Evolutionary conservation across 176 grass and related monocot species (phyloP).

Genomic region (Alloteropsis semialata): DNA sequence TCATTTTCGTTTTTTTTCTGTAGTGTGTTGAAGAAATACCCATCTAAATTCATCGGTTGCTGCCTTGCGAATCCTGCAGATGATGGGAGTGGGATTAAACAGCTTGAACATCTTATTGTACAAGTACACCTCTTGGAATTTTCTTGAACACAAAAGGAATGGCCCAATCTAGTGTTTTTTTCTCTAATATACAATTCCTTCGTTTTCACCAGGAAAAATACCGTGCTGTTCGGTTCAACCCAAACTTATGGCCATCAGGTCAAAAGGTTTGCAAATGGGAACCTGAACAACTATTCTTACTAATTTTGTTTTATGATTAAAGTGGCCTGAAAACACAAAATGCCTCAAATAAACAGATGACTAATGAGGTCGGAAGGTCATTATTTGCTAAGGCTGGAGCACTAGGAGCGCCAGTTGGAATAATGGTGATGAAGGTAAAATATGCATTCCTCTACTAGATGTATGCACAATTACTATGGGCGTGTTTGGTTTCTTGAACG

Average conservation of each 20-base stretch:
- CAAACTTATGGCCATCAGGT: constrained; percentile 77
- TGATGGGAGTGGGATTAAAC: constrained; percentile 70
- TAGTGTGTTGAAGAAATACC: constrained; percentile 82
- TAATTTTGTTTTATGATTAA: background rate
- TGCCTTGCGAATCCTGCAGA: constrained; percentile 88
- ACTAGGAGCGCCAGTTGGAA: constrained; percentile 78
- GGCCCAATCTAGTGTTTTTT: background rate
- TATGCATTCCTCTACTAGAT: background rate
- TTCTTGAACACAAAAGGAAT: background rate
- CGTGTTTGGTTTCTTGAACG: too few species aligned
- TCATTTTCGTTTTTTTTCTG: constrained; percentile 1
- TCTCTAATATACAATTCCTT: background rate
- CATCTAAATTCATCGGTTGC: constrained; percentile 86
- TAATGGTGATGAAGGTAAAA: constrained; percentile 81
- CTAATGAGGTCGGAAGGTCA: constrained; percentile 78
- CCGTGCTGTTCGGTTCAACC: constrained; percentile 81
- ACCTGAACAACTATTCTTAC: background rate
- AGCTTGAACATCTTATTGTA: constrained; percentile 75
- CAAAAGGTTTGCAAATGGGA: constrained; percentile 70
- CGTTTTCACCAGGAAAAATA: constrained; percentile 62
- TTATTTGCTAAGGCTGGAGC: constrained; percentile 85
- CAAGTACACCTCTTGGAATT: constrained; percentile 38
- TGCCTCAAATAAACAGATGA: constrained; percentile 54
- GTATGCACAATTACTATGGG: background rate
- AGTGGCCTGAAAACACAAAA: constrained; percentile 17